Base-by-base conservation (phyloP, 768 basidiomycete species). In the Phanerodontia chrysosporium region DNA sequence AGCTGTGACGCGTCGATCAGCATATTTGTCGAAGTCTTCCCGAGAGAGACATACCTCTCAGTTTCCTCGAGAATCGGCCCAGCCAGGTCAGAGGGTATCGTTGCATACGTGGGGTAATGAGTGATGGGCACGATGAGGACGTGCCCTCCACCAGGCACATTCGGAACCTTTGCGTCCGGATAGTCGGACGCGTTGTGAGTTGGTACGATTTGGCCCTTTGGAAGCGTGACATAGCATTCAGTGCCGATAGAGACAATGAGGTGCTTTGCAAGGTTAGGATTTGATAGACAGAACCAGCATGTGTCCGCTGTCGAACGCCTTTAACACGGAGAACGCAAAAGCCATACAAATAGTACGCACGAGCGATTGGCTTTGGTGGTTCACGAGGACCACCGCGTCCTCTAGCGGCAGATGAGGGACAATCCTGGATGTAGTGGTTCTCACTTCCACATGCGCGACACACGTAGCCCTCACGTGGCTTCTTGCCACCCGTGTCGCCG, bases 211-310 rank as follows among this genome's bases (percentile, higher is more conserved):
- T 96, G 94, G 2, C 97, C 97, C 70, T 97, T 98, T 0, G 97
- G 91, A n/a, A 98, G 75, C 0, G 97, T 95, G 51, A 98, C 74
- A 75, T 99, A 99, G 68, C 92, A 93, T 72, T 99, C 97, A 6
- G 79, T 72, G 14, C 95, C 97, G 67, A 99, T 97, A 0, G 92
- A 86, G 30, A 95, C 91, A 62, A 99, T 95, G 62, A 98, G 84
- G 67, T 98, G 92, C 75, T 98, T 99, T 86, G 92, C 88, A 39
- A 98, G 78, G 64, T 84, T 87, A 0, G 96, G 95, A 69, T 98
- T 98, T 44, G 93, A 95, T 55, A 99, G 73, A 71, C 97, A 99
- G 76, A 99, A 98, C 96, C 96, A 98, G 73, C 96, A 98, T 71
- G 95, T 91, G 57, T 90, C 90, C 64, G 93, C 92, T 92, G 68